Evolutionary conservation across 2,329 filamentous ascomycete species (phyloP).

Genomic region (Xylaria sp.): DNA sequence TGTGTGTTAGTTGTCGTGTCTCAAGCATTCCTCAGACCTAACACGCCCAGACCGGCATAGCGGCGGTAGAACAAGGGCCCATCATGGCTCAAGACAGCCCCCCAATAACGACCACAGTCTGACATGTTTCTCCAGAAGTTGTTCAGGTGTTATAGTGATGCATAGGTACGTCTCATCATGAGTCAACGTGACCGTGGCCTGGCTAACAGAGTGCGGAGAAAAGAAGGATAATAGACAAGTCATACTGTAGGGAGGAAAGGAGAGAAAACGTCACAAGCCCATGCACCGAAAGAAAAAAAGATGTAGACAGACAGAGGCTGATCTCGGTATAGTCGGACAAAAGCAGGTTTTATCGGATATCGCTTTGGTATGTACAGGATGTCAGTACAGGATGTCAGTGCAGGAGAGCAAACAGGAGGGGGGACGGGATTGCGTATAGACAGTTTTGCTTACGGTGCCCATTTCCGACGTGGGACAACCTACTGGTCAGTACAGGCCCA

Average conservation of each 20-base stretch:
- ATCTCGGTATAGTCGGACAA: conserved; percentile 2
- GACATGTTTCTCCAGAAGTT: background rate
- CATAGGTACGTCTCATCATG: background rate
- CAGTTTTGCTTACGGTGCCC: conserved; percentile 23
- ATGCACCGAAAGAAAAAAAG: background rate
- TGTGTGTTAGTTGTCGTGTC: conserved; percentile 13
- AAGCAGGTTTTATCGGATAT: conserved; percentile 17
- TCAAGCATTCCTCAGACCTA: conserved; percentile 5
- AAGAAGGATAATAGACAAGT: background rate
- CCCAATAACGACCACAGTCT: conserved; percentile 2
- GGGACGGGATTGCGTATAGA: background rate
- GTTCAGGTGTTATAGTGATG: background rate
- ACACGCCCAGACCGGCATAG: conserved; percentile 7
- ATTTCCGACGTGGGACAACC: conserved; percentile 21
- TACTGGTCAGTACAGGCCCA: background rate
- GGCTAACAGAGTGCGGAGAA: background rate
- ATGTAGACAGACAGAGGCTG: background rate
- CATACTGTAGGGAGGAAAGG: background rate
- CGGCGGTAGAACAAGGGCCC: conserved; percentile 16
- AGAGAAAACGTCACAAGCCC: background rate
- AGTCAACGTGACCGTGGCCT: background rate
- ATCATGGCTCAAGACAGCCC: background rate
- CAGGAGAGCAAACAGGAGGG: conserved; percentile 12
- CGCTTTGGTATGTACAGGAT: conserved; percentile 8
- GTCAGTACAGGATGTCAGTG: background rate